Evolutionary conservation across 345 rosid species (phyloP).

Genomic region (Citrus mangshanensis): DNA sequence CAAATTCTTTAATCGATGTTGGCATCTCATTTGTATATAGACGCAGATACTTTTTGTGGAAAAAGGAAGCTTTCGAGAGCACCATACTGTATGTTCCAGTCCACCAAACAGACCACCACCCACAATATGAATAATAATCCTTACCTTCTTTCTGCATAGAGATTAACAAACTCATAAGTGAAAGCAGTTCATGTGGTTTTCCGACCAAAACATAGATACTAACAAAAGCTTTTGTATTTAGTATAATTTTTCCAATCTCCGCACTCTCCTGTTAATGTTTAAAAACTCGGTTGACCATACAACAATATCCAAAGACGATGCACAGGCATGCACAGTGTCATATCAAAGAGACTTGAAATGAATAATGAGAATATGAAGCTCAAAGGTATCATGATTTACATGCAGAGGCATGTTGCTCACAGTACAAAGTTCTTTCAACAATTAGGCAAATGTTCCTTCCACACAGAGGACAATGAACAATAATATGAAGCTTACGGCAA

Average conservation of each 20-base stretch:
- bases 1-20: conserved; percentile 66
- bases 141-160: conserved; percentile 52
- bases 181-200: not conserved
- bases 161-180: conserved; percentile 4
- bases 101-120: conserved; percentile 99
- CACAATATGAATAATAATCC: conserved; percentile 57
- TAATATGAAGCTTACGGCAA: not conserved
- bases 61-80: conserved; percentile 95
- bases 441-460: not conserved
- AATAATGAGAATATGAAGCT: too few species aligned
- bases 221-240: not conserved
- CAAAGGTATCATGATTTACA: too few species aligned
- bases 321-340: not conserved
- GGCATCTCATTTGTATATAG: conserved; percentile 89
- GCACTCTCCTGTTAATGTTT: not conserved
- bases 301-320: not conserved
- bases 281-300: not conserved
- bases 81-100: conserved; percentile 92
- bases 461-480: not conserved
- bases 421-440: too few species aligned
- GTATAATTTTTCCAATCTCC: not conserved
- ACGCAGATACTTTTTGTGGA: conserved; percentile 86
- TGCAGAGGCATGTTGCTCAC: not conserved
- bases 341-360: too few species aligned
- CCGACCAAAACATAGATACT: not conserved